These are phyloP conservation scores for Dactylonectria macrodidyma DNA, from an alignment of 2,329 filamentous ascomycete species.

Conservation along the genomic window DNA sequence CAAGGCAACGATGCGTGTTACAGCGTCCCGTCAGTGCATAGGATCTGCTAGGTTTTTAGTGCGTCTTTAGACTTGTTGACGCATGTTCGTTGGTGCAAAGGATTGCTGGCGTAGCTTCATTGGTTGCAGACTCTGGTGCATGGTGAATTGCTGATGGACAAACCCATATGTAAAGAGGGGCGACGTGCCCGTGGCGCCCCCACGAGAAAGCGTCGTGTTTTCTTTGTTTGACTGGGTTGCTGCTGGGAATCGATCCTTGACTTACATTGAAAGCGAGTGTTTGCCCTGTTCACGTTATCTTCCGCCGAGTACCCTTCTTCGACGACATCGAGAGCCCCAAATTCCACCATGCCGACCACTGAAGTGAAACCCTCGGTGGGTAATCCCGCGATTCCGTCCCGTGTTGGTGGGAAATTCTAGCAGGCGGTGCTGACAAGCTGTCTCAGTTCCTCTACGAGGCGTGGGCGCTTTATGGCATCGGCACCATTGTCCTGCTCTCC, in stretches of 20 bases:
- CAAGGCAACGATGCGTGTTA: neutral
- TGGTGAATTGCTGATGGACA: neutral
- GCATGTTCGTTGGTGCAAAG: neutral
- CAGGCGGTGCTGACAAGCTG: neutral
- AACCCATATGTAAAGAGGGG: neutral
- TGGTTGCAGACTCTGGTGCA: neutral
- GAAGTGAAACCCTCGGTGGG: neutral
- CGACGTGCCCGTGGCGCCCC: neutral
- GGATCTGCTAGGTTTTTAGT: neutral
- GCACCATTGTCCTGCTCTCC: conserved; percentile 49
- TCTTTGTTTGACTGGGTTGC: neutral
- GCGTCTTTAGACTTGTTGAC: neutral
- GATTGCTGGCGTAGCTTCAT: neutral
- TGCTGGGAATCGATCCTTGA: neutral
- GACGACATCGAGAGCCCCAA: neutral
- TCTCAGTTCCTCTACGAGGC: conserved; percentile 49
- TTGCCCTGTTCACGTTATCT: neutral
- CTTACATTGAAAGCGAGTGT: neutral
- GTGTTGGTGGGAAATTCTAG: neutral
- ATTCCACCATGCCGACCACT: neutral
- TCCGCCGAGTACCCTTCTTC: too few species aligned
- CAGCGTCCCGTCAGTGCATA: neutral
- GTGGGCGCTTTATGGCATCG: conserved; percentile 52
- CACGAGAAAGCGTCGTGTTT: neutral
- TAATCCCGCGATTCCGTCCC: neutral